Conservation (phyloP, 495 filamentous ascomycete species). For the Aspergillus funiculosus region DNA sequence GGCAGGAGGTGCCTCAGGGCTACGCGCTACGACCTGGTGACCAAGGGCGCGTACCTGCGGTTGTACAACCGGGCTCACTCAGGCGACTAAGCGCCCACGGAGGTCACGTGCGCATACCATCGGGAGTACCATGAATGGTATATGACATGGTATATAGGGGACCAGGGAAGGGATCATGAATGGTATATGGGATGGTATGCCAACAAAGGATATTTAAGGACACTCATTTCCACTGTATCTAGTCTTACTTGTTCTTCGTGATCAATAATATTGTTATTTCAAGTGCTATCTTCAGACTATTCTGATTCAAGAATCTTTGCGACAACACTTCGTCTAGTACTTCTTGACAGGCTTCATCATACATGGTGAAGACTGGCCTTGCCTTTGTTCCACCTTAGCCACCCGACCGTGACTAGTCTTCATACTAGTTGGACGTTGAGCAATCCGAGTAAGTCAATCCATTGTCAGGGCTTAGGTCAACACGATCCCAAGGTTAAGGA, state of each 20-base stretch:
- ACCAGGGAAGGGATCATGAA: no score
- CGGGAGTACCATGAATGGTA: no score
- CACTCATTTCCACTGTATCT: neutral
- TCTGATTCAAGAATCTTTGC: neutral
- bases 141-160: no score
- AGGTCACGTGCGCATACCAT: no score
- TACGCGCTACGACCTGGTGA: no score
- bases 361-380: neutral
- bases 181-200: neutral
- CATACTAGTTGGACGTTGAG: neutral
- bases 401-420: neutral
- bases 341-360: constrained; percentile 1
- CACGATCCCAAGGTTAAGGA: neutral
- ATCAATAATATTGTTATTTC: neutral
- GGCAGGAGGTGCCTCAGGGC: no score
- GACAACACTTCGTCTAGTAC: neutral
- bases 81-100: no score
- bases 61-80: no score
- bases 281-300: neutral
- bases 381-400: neutral
- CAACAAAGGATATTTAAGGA: neutral
- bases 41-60: no score
- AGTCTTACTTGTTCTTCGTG: neutral
- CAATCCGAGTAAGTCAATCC: neutral
- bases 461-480: neutral